Evolutionary conservation across 2,329 filamentous ascomycete genomes (phyloP), one percentile per base, ranked within the genome.

Genomic region (Fusarium sp.): DNA sequence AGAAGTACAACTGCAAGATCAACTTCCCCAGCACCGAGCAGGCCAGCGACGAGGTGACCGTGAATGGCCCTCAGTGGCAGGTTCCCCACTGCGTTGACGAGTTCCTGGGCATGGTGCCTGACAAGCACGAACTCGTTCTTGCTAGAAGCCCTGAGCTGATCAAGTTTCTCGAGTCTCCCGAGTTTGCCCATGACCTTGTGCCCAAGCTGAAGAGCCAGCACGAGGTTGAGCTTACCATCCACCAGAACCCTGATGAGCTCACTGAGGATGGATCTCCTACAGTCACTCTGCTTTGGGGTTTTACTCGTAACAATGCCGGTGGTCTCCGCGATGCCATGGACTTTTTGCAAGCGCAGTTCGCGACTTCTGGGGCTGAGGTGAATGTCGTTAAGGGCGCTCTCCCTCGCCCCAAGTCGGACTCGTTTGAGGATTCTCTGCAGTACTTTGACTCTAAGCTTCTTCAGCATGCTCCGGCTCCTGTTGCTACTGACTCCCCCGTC

Each of bases 1-100:
- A 97, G 88, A 98, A 98, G 85, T 98, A 95, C 93, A 98, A 98
- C 83, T 99, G 96, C 91, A 98, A 98, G 87, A 97, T 99, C 80
- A 94, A 95, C 76, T 99, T 99, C 81, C 96, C 96, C 9, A 98
- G 95, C 84, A 98, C 96, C 11, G 96, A 99, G 82, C 93, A 97
- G 83, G 96, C 96, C 24, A 98, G 96, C 81, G 96, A 99, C 79
- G 93, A 97, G 79, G 95, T 99, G 62, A 97, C 93, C 20, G 95
- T 99, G 67, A 98, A 95, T 70, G 96, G 96, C 6, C 96, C 96
- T 58, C 96, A 98, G 85, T 99, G 97, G 89, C 96, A 98, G 87
- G 96, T 99, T 38, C 96, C 96, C 71, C 93, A 97, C 81, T 97
- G 96, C 77, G 95, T 98, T 58, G 96, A 99, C 81, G 95, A 96